phyloP scores from a whole-genome alignment of 768 basidiomycete species.

The Lyophyllum shimeji region DNA sequence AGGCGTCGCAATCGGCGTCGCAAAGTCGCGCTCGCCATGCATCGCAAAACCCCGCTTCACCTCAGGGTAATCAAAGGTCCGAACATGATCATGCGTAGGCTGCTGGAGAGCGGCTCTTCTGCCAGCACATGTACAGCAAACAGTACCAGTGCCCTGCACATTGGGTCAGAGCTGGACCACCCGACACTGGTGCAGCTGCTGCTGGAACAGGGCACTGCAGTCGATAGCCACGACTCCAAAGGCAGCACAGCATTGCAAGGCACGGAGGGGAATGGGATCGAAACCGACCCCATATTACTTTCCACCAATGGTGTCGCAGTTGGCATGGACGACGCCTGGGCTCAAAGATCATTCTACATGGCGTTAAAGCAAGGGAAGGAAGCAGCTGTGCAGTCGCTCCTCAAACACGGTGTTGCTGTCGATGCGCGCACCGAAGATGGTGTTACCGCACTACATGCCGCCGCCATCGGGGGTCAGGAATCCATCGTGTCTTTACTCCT shows the following conservation, averaged over 20 bases:
- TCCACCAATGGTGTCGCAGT: not conserved
- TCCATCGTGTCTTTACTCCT: not conserved
- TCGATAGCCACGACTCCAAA: not conserved
- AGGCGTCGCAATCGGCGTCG: no score
- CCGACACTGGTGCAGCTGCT: not conserved
- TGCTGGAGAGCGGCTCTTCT: not conserved
- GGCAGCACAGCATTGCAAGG: not conserved
- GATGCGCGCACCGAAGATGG: not conserved
- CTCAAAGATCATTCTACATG: not conserved
- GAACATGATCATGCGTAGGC: not conserved
- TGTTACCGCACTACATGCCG: not conserved
- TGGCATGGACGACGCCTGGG: not conserved
- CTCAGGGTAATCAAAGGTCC: not conserved
- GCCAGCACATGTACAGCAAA: not conserved
- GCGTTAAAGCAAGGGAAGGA: not conserved
- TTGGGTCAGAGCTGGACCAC: not conserved
- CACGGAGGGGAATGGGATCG: not conserved
- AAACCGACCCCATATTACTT: not conserved
- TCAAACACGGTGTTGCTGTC: not conserved
- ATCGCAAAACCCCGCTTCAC: not conserved
- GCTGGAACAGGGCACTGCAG: not conserved
- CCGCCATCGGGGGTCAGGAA: not conserved
- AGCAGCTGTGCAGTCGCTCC: not conserved
- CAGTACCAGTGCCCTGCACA: not conserved
- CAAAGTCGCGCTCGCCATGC: no score